These are phyloP conservation scores for Reutealis trisperma DNA, from an alignment of 345 rosid species.

Conservation along the genomic window DNA sequence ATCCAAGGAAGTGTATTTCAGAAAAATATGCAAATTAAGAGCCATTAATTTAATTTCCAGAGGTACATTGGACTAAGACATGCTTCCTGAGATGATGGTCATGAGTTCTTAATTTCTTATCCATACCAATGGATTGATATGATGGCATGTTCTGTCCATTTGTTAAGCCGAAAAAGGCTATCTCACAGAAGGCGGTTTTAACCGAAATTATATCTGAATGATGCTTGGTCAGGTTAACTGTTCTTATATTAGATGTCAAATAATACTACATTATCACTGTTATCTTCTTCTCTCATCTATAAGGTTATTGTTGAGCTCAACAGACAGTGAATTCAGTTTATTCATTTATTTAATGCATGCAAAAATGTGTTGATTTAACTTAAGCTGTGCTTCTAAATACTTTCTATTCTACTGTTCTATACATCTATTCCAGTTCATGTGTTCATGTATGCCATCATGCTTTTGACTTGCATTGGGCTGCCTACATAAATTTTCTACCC, in stretches of 20 bases:
- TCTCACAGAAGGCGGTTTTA: neutral
- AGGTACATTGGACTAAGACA: neutral
- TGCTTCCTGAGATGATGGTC: neutral
- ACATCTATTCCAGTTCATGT: neutral
- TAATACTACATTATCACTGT: neutral
- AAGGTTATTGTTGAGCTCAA: neutral
- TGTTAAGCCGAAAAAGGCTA: neutral
- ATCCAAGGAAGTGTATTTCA: no score
- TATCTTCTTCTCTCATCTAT: neutral
- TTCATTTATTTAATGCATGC: neutral
- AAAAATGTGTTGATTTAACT: neutral
- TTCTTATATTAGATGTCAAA: neutral
- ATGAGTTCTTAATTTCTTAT: neutral
- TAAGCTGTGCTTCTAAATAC: neutral
- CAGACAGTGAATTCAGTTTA: neutral
- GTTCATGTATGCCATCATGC: neutral
- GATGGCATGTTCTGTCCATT: neutral
- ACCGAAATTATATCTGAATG: neutral
- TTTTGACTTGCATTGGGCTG: neutral
- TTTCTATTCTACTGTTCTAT: neutral
- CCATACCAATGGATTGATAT: neutral
- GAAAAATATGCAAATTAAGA: no score
- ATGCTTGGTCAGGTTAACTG: neutral
- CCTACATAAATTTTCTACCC: constrained; percentile 10
- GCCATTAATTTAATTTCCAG: neutral